phyloP scores from a whole-genome alignment of 164 flowering plant species.

The Magnolia kwangsiensis region DNA sequence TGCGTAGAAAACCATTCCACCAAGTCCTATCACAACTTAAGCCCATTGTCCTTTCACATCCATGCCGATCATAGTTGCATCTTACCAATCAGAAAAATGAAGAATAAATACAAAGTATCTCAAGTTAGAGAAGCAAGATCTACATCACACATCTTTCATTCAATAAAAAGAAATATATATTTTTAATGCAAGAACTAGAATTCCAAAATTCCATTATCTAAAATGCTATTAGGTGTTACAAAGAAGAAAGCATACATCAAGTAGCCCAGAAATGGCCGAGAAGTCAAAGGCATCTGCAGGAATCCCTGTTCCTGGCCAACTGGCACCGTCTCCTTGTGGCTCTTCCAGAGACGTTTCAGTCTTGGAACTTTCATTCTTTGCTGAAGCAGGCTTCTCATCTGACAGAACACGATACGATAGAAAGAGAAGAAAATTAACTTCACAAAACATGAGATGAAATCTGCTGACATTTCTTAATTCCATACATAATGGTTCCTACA shows the following conservation, averaged over 20 bases:
- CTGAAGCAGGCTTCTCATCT: slow-evolving; percentile 31
- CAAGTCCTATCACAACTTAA: no score
- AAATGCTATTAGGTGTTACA: background rate
- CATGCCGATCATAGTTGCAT: no score
- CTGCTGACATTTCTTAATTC: background rate
- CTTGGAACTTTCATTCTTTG: slow-evolving; percentile 26
- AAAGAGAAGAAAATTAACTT: background rate
- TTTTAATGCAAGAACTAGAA: background rate
- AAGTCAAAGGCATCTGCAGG: slow-evolving; percentile 69
- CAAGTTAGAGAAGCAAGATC: background rate
- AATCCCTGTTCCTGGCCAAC: slow-evolving; percentile 36
- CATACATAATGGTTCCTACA: background rate
- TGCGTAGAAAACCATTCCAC: no score
- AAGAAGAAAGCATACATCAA: slow-evolving; percentile 46
- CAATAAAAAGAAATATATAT: background rate
- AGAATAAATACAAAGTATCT: background rate
- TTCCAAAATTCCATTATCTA: background rate
- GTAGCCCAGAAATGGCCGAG: slow-evolving; percentile 76
- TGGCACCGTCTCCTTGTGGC: slow-evolving; percentile 21
- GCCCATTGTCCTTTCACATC: no score
- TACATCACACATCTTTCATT: background rate
- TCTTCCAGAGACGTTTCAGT: slow-evolving; percentile 30
- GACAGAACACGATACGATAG: background rate
- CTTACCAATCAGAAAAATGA: background rate
- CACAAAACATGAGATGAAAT: background rate